Conservation (phyloP, 768 basidiomycete genomes). For the Chlorophyllum brunneum region DNA sequence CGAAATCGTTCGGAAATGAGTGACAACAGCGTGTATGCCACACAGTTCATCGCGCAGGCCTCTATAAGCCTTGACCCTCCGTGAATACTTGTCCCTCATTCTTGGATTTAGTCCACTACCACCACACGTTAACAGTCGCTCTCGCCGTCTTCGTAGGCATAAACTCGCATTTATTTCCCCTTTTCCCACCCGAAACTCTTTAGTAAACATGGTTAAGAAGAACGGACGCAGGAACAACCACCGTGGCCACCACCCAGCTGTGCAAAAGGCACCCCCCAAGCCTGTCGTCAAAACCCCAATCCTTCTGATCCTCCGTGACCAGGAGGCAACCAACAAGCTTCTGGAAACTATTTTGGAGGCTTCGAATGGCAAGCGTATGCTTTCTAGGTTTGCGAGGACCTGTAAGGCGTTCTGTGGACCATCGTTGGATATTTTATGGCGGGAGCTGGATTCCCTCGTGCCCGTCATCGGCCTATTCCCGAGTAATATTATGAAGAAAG, state of each 20-base stretch:
- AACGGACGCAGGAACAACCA: conserved; percentile 10
- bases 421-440: conserved; percentile 70
- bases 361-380: conserved; percentile 60
- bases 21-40: conserved; percentile 11
- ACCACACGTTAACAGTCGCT: background rate
- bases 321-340: conserved; percentile 50
- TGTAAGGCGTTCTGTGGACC: conserved; percentile 73
- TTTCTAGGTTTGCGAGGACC: conserved; percentile 71
- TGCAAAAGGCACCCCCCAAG: conserved; percentile 24
- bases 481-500: conserved; percentile 59
- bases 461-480: conserved; percentile 76
- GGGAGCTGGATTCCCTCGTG: conserved; percentile 69
- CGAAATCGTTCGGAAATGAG: conserved; percentile 10
- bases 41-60: conserved; percentile 9
- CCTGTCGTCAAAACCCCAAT: conserved; percentile 47
- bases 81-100: conserved; percentile 1
- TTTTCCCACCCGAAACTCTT: background rate
- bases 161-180: background rate
- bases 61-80: conserved; percentile 4
- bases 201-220: conserved; percentile 9
- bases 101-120: conserved; percentile 7
- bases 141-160: background rate
- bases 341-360: conserved; percentile 46
- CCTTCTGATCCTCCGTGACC: conserved; percentile 58
- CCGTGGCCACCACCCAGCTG: conserved; percentile 1